These are phyloP conservation scores for Posidonia oceanica DNA, from an alignment of 116 monocot genomes.

Conservation along the genomic window DNA sequence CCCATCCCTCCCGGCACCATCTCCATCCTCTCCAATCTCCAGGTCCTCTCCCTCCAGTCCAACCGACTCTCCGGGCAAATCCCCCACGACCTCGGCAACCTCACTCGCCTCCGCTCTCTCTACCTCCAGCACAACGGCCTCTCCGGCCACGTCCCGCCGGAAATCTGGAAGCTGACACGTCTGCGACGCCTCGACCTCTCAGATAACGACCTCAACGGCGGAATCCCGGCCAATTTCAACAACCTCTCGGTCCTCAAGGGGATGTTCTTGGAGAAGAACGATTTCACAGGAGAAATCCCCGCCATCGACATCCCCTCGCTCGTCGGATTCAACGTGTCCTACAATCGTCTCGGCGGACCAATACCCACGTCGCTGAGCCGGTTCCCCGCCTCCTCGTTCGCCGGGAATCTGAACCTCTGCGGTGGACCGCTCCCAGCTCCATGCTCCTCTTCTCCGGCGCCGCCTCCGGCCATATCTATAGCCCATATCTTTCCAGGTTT, in stretches of 20 bases:
- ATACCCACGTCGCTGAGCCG: slow-evolving; percentile 20
- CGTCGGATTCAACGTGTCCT: slow-evolving; percentile 27
- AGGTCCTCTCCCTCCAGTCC: slow-evolving; percentile 58
- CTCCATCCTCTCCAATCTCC: slow-evolving; percentile 10
- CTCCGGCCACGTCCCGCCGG: slow-evolving; percentile 38
- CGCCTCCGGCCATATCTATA: background rate
- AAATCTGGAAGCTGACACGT: background rate
- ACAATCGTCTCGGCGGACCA: slow-evolving; percentile 27
- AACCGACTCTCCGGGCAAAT: slow-evolving; percentile 54
- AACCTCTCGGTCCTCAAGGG: slow-evolving; percentile 24
- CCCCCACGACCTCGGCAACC: slow-evolving; percentile 50
- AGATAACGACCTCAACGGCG: slow-evolving; percentile 28
- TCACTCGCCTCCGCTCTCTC: slow-evolving; percentile 38
- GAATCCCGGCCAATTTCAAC: slow-evolving; percentile 15
- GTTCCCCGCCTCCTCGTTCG: slow-evolving; percentile 19
- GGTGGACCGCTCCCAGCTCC: slow-evolving; percentile 16
- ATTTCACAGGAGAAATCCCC: slow-evolving; percentile 29
- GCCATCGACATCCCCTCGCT: slow-evolving; percentile 14
- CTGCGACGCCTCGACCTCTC: slow-evolving; percentile 19
- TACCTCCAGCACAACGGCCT: slow-evolving; percentile 62
- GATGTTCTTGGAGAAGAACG: slow-evolving; percentile 32
- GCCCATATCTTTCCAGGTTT: too few species aligned
- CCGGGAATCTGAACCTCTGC: slow-evolving; percentile 24
- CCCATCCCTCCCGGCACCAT: slow-evolving; percentile 10
- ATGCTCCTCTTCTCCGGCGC: background rate